Percentiles rank a stretch among this genome's conserved stretches.
Evolutionary conservation across 345 rosid genomes (phyloP).

Genomic region (Moricandia arvensis): DNA sequence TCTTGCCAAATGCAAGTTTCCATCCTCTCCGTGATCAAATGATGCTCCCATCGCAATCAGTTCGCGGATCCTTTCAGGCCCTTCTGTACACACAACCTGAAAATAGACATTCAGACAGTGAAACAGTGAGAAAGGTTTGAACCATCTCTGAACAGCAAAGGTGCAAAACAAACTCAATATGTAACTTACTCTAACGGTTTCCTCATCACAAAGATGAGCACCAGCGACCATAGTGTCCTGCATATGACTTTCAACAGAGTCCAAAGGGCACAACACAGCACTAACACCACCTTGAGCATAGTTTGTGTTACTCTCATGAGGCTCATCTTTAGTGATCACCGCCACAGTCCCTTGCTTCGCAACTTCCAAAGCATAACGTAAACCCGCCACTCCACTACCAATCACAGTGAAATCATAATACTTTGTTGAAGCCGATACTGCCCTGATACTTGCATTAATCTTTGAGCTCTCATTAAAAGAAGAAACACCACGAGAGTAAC

Average conservation of each 20-base stretch:
- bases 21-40: constrained; percentile 92
- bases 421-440: constrained; percentile 53
- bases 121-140: neutral
- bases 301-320: constrained; percentile 95
- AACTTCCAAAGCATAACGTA: constrained; percentile 91
- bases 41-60: constrained; percentile 92
- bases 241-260: constrained; percentile 98
- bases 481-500: constrained; percentile 33
- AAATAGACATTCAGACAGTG: neutral
- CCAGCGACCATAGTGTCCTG: constrained; percentile 95
- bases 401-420: constrained; percentile 85
- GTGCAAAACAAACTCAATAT: no score
- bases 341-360: constrained; percentile 91
- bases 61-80: constrained; percentile 92
- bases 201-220: constrained; percentile 92
- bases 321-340: constrained; percentile 92
- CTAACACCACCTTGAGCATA: constrained; percentile 99
- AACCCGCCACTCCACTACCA: constrained; percentile 98
- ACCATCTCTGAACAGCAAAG: no score
- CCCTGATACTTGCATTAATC: constrained; percentile 27
- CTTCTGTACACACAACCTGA: constrained; percentile 96
- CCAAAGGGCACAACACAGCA: constrained; percentile 87
- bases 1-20: constrained; percentile 94
- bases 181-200: constrained; percentile 82
- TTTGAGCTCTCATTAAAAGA: constrained; percentile 35